These are phyloP conservation scores for Osmanthus fragrans DNA, from an alignment of 257 asterid genomes.

Conservation along the genomic window DNA sequence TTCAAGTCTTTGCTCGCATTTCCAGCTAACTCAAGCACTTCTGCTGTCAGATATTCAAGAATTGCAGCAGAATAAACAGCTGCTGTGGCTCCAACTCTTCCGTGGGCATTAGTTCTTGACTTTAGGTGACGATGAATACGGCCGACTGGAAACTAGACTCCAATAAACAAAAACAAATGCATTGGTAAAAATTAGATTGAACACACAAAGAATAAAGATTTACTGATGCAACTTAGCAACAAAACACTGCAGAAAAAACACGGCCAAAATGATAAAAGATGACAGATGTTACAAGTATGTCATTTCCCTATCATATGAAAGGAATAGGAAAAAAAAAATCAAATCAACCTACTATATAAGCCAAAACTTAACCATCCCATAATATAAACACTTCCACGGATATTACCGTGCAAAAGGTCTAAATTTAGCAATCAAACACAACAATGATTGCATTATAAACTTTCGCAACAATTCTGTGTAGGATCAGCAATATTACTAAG, in stretches of 20 bases:
- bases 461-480: background rate
- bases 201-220: background rate
- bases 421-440: background rate
- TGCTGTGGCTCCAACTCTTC: constrained; percentile 95
- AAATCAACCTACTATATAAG: background rate
- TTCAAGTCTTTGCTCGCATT: constrained; percentile 95
- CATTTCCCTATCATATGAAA: background rate
- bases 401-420: background rate
- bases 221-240: background rate
- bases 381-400: background rate
- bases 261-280: background rate
- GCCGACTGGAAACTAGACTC: constrained; percentile 81
- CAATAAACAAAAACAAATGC: constrained; percentile 4
- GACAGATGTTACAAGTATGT: background rate
- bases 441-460: background rate
- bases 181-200: background rate
- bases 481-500: background rate
- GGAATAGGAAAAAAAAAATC: background rate
- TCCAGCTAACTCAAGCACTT: constrained; percentile 95
- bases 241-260: background rate
- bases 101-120: constrained; percentile 79
- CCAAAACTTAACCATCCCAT: background rate
- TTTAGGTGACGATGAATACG: constrained; percentile 94
- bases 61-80: constrained; percentile 95
- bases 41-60: constrained; percentile 88